These are phyloP conservation scores for Moesziomyces sp. DNA, from an alignment of 1,284 basidiomycete species.

Conservation along the genomic window DNA sequence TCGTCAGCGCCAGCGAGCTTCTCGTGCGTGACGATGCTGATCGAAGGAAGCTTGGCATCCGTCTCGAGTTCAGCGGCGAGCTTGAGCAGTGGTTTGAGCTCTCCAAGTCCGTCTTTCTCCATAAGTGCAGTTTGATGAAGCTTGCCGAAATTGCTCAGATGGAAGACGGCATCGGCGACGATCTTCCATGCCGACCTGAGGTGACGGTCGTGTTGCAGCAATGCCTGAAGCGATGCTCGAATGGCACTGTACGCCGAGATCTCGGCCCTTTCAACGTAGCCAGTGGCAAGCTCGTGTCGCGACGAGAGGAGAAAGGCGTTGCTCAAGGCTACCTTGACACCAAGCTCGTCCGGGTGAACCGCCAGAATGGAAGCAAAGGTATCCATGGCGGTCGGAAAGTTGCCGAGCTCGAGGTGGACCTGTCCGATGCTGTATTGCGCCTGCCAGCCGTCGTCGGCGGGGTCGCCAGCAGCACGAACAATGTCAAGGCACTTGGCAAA, in stretches of 20 bases:
- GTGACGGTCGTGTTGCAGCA: slow-evolving; percentile 70
- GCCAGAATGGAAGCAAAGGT: slow-evolving; percentile 76
- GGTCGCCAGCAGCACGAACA: slow-evolving; percentile 8
- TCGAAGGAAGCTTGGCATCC: slow-evolving; percentile 55
- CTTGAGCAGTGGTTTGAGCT: slow-evolving; percentile 24
- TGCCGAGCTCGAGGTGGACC: slow-evolving; percentile 82
- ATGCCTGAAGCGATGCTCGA: slow-evolving; percentile 72
- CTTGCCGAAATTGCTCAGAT: slow-evolving; percentile 52
- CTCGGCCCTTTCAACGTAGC: slow-evolving; percentile 81
- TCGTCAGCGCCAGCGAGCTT: slow-evolving; percentile 3
- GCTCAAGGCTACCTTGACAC: slow-evolving; percentile 79
- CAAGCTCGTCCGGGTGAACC: slow-evolving; percentile 74
- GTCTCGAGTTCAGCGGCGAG: slow-evolving; percentile 41
- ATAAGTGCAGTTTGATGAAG: slow-evolving; percentile 9
- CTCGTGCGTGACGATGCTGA: slow-evolving; percentile 37
- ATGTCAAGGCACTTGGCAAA: slow-evolving; percentile 77
- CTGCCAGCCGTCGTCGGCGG: slow-evolving; percentile 76
- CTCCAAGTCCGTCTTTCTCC: slow-evolving; percentile 10
- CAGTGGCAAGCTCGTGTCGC: slow-evolving; percentile 74
- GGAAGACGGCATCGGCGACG: slow-evolving; percentile 79
- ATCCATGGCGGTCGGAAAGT: slow-evolving; percentile 79
- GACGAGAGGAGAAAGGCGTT: slow-evolving; percentile 82
- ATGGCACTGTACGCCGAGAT: slow-evolving; percentile 77
- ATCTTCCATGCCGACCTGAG: slow-evolving; percentile 79
- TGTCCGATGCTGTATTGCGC: slow-evolving; percentile 86